Conservation (phyloP, 805 yeast species). For the Candida tallmaniae region DNA sequence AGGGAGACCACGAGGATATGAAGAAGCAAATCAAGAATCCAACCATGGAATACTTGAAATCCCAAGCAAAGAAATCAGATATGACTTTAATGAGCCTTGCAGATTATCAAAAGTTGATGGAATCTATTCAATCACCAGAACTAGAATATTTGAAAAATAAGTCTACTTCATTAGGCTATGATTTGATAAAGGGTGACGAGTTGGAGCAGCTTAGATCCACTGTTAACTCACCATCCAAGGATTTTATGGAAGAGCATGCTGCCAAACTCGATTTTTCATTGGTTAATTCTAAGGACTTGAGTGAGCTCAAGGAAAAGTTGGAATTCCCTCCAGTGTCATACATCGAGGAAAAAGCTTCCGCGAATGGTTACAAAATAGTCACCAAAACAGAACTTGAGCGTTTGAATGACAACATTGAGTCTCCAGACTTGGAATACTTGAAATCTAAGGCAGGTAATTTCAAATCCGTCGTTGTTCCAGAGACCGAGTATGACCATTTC, state of each 20-base stretch:
- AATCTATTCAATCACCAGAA: constrained; percentile 4
- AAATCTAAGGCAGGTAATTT: constrained; percentile 14
- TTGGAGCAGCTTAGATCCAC: constrained; percentile 3
- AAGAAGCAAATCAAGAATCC: constrained; percentile 20
- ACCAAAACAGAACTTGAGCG: constrained; percentile 5
- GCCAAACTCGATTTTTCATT: constrained; percentile 1
- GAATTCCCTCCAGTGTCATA: constrained; percentile 18
- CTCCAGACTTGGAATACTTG: constrained; percentile 15
- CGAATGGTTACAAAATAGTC: constrained; percentile 8
- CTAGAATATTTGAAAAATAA: constrained; percentile 3
- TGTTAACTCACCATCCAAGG: constrained; percentile 17
- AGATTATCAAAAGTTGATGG: constrained; percentile 2
- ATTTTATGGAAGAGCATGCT: constrained; percentile 15
- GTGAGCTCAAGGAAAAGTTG: constrained; percentile 2
- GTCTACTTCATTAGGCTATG: constrained; percentile 10
- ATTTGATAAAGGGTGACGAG: constrained; percentile 7
- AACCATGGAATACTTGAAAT: constrained; percentile 17
- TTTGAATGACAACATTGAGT: neutral
- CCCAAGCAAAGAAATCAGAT: constrained; percentile 7
- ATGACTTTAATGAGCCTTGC: neutral
- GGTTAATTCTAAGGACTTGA: constrained; percentile 1
- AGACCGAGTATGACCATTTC: constrained; percentile 8
- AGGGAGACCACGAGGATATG: constrained; percentile 11
- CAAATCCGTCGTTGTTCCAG: constrained; percentile 12
- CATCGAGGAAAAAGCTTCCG: constrained; percentile 19